phyloP scores from a whole-genome alignment of 306 rosid genomes.

The Begonia loranthoides region DNA sequence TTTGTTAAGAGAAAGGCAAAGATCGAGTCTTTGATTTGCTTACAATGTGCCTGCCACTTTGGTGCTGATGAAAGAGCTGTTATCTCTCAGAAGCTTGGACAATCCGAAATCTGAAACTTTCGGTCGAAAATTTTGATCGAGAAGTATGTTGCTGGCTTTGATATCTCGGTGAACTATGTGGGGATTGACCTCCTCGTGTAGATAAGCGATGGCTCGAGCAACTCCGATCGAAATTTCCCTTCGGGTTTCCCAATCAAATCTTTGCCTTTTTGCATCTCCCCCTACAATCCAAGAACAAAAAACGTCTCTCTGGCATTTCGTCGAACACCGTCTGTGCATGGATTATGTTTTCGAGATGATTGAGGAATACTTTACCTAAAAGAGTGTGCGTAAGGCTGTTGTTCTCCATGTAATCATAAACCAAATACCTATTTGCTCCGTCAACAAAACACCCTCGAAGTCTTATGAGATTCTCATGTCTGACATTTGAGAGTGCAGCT shows the following conservation, averaged over 20 bases:
- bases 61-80: conserved; percentile 61
- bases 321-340: no score
- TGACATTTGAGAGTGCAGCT: conserved; percentile 51
- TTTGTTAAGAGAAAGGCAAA: neutral
- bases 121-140: conserved; percentile 48
- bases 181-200: conserved; percentile 64
- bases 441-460: conserved; percentile 78
- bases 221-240: conserved; percentile 46
- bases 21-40: conserved; percentile 14
- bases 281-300: conserved; percentile 21
- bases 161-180: conserved; percentile 83
- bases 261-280: conserved; percentile 36
- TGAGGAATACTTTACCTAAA: conserved; percentile 25
- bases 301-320: no score
- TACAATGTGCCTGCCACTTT: conserved; percentile 95
- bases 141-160: conserved; percentile 75
- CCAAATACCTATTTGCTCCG: conserved; percentile 57
- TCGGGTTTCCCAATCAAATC: conserved; percentile 60
- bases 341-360: neutral
- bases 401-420: conserved; percentile 83
- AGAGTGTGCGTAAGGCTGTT: conserved; percentile 57
- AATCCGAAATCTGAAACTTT: conserved; percentile 81
- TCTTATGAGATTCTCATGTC: conserved; percentile 61
- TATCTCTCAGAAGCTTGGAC: conserved; percentile 51
- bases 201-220: conserved; percentile 61